A percentile compares a stretch with the other conserved stretches of the same genome.
These are phyloP conservation scores for Neonothopanus nambi DNA, from an alignment of 1,284 basidiomycete species.

Conservation along the genomic window DNA sequence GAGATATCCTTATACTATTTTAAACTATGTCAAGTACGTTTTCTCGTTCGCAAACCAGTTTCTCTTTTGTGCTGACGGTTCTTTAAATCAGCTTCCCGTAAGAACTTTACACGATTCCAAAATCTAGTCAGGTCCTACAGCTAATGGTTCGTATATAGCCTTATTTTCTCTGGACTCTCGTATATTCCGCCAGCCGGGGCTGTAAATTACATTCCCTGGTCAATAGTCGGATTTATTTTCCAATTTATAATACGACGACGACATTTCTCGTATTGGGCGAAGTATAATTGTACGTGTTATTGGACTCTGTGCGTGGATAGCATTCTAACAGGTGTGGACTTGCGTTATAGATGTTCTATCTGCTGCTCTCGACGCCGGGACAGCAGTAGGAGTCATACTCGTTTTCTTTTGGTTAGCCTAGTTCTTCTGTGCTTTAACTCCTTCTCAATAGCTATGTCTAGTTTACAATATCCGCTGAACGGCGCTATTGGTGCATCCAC, in stretches of 20 bases:
- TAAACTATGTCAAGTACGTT: constrained; percentile 46
- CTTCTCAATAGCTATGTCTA: constrained; percentile 70
- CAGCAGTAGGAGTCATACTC: constrained; percentile 14
- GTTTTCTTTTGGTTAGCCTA: constrained; percentile 19
- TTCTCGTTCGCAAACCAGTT: not conserved
- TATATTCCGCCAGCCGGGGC: constrained; percentile 58
- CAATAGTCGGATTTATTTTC: constrained; percentile 64
- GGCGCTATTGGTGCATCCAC: constrained; percentile 57
- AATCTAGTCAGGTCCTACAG: not conserved
- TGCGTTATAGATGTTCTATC: constrained; percentile 9
- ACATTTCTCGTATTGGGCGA: constrained; percentile 70
- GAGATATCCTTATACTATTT: constrained; percentile 43
- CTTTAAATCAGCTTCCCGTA: constrained; percentile 37
- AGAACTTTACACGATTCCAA: constrained; percentile 16
- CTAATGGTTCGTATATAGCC: not conserved
- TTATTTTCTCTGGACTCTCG: constrained; percentile 56
- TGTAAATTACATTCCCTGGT: constrained; percentile 59
- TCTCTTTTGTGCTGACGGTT: constrained; percentile 16
- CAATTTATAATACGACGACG: constrained; percentile 60
- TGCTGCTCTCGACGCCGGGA: constrained; percentile 15
- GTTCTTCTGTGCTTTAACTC: constrained; percentile 60
- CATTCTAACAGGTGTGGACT: not conserved
- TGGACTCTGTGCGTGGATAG: not conserved
- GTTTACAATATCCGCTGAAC: constrained; percentile 62
- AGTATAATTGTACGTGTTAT: constrained; percentile 43